A percentile compares a stretch with the other conserved stretches of the same genome.
Evolutionary conservation across 345 rosid species (phyloP).

Genomic region (Angophora floribunda): DNA sequence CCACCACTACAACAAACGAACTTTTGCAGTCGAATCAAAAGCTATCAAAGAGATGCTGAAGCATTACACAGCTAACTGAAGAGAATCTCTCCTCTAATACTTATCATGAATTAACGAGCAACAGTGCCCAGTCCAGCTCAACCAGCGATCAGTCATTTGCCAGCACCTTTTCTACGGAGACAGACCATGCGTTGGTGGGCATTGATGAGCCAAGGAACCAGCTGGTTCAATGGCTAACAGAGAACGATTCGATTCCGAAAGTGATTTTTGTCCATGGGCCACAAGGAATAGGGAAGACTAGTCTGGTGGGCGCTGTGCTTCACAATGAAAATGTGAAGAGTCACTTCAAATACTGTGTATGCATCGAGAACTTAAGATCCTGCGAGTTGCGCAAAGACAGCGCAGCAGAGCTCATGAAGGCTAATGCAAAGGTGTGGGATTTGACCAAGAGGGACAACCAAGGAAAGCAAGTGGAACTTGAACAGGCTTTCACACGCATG

Average conservation of each 20-base stretch:
- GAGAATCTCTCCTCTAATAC: not conserved
- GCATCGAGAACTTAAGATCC: not conserved
- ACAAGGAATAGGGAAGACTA: not conserved
- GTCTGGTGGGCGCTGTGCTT: not conserved
- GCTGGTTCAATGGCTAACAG: not conserved
- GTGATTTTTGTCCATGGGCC: not conserved
- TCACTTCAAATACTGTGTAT: accelerated
- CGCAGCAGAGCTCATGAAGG: not conserved
- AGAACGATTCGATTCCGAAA: accelerated
- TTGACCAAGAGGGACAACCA: not conserved
- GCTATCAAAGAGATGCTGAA: accelerated
- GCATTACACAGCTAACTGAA: too few relatives aligned
- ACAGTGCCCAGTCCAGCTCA: not conserved
- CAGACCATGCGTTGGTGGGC: not conserved
- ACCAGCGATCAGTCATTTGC: accelerated
- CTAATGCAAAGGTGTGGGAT: not conserved
- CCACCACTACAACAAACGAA: accelerated
- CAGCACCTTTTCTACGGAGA: not conserved
- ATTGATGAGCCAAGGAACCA: not conserved
- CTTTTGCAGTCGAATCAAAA: not conserved
- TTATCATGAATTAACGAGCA: not conserved
- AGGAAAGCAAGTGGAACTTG: not conserved
- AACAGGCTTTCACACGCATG: too few relatives aligned
- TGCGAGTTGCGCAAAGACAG: not conserved
- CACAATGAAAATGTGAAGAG: not conserved